These are phyloP conservation scores for Tolypocladium sp. DNA, from an alignment of 2,329 filamentous ascomycete genomes.

Conservation along the genomic window DNA sequence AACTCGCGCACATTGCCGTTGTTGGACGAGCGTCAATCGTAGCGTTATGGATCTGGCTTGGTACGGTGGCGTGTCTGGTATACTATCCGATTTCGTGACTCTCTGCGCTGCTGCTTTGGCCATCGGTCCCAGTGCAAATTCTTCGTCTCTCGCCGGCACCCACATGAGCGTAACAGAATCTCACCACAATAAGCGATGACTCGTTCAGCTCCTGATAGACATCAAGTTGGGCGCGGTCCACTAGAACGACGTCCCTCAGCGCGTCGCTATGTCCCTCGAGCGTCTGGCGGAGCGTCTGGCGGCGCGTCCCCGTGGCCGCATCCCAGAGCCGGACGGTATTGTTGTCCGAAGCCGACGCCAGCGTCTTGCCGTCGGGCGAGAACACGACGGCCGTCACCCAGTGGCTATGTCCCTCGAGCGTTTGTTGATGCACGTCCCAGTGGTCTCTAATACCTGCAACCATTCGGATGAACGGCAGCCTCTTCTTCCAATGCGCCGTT, in stretches of 20 bases:
- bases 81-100: neutral
- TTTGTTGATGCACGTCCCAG: neutral
- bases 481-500: neutral
- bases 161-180: no score
- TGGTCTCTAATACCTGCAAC: neutral
- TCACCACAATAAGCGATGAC: no score
- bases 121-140: neutral
- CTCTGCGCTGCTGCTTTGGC: neutral
- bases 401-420: neutral
- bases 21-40: neutral
- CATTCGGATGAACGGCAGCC: neutral
- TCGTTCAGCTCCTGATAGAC: no score
- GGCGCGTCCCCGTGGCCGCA: neutral
- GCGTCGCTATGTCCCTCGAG: neutral
- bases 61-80: neutral
- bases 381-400: neutral
- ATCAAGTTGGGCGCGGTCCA: no score
- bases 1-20: neutral
- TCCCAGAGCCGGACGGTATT: neutral
- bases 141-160: no score
- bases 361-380: neutral
- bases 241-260: no score
- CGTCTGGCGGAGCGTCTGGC: no score
- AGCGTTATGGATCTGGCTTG: slow-evolving; percentile 1
- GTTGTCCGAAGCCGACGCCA: neutral